Percentiles rank a stretch among this genome's conserved stretches.
phyloP scores from a whole-genome alignment of 768 basidiomycete species.

The Amanita phalloides region DNA sequence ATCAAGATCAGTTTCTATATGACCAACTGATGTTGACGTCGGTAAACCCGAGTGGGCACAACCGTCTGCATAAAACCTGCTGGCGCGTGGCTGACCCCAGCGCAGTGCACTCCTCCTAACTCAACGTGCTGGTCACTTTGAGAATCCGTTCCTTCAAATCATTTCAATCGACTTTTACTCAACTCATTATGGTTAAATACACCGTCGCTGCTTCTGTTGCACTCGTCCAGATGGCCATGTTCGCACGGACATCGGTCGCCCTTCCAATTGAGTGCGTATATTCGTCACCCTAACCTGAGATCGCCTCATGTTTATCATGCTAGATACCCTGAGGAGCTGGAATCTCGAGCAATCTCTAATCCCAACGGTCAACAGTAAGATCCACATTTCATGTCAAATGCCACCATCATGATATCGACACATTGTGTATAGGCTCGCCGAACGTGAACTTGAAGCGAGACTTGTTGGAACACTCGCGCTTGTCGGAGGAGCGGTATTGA shows the following conservation, averaged over 20 bases:
- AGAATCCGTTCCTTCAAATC: neutral
- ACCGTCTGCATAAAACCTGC: no score
- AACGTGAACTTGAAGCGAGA: no score
- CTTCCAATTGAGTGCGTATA: slow-evolving; percentile 16
- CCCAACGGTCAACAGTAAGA: no score
- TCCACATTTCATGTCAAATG: no score
- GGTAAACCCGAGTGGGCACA: no score
- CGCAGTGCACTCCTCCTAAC: neutral
- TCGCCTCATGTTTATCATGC: neutral
- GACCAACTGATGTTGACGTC: no score
- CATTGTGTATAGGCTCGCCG: no score
- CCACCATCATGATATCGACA: no score
- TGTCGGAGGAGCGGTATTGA: no score
- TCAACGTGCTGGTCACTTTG: neutral
- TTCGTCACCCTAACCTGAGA: neutral
- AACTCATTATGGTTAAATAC: neutral
- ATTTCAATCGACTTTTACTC: neutral
- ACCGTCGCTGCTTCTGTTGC: slow-evolving; percentile 4
- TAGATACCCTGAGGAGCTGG: neutral
- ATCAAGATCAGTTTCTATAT: no score
- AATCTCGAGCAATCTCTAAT: neutral
- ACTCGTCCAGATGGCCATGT: slow-evolving; percentile 16
- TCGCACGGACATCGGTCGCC: slow-evolving; percentile 16
- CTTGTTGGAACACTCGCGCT: no score
- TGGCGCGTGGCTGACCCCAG: neutral